Evolutionary conservation across 2,329 filamentous ascomycete genomes (phyloP), one percentile per base, ranked within the genome.

Genomic region (Colletotrichum musicola): DNA sequence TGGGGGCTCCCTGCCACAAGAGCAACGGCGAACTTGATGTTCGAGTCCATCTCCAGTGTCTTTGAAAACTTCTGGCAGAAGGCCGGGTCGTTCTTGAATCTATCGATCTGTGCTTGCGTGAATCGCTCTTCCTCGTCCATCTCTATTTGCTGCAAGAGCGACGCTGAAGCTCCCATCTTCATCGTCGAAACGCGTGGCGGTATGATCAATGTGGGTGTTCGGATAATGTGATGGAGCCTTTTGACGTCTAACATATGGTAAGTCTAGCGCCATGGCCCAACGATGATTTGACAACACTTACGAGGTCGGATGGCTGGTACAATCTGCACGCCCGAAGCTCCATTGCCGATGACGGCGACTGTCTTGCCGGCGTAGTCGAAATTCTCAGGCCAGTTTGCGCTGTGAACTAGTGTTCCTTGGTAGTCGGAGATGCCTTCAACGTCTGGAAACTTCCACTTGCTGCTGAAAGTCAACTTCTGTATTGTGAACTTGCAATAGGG

Each of bases 291-390:
- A n/a, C 49, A 13, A 18, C 22, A 61, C 77, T 71, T 70, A 84
- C 81, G 75, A 72, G 79, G 78, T 57, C 83, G 82, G n/a, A 88
- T 82, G 35, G 82, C 80, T 1, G 86, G 83, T 9, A 87, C 73
- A 25, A 89, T 77, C 70, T 89, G 87, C 14, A 88, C 81, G 0
- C 85, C 86, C 0, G 85, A 86, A 18, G 86, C 81, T 6, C 86
- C 86, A 59, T 86, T 88, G 9, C 87, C 87, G 57, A 89, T 86
- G n/a, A 89, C 79, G 2, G 83, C 85, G 7, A 89, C 82, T 0
- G 78, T 81, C 73, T 88, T 89, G 67, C 80, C 82, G n/a, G 78
- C 74, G 64, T 82, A 81, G 57, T 86, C 81, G 47, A 86, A 84
- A 18, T 80, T 75, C 35, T 83, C 77, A 1, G 85, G 84, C 86